phyloP scores from a whole-genome alignment of 768 basidiomycete species.

The Lepiota subincarnata region DNA sequence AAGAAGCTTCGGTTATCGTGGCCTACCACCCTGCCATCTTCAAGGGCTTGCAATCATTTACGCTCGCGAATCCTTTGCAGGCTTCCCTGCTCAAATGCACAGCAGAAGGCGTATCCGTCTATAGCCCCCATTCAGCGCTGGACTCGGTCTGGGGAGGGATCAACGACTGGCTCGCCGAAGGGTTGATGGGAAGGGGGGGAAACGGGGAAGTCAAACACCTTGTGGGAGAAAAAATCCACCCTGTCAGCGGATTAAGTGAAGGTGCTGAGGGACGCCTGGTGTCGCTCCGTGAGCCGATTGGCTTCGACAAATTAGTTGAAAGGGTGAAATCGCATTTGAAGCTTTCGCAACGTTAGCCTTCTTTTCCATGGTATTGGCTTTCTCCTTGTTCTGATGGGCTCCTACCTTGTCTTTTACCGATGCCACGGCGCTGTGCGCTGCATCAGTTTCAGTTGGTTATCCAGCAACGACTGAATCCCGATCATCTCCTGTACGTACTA shows the following conservation, averaged over 20 bases:
- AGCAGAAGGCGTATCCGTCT: conserved; percentile 80
- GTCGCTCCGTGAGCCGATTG: conserved; percentile 50
- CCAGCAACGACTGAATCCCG: conserved; percentile 22
- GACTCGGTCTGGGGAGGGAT: conserved; percentile 83
- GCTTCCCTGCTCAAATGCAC: conserved; percentile 74
- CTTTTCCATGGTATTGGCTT: conserved; percentile 15
- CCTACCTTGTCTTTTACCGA: conserved; percentile 8
- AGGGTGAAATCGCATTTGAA: conserved; percentile 69
- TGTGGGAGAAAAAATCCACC: conserved; percentile 36
- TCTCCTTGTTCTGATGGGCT: conserved; percentile 18
- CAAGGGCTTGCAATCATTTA: conserved; percentile 68
- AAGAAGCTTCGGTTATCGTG: conserved; percentile 63
- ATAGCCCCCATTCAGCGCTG: conserved; percentile 83
- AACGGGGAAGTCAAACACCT: conserved; percentile 34
- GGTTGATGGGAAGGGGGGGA: conserved; percentile 36
- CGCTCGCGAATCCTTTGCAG: conserved; percentile 75
- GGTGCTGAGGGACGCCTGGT: conserved; percentile 72
- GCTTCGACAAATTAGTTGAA: conserved; percentile 54
- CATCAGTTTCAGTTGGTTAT: conserved; percentile 66
- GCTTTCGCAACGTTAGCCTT: conserved; percentile 29
- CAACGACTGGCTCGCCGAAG: conserved; percentile 83
- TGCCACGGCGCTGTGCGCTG: conserved; percentile 7
- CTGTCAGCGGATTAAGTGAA: conserved; percentile 30
- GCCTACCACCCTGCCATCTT: conserved; percentile 88
- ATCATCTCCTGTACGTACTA: conserved; percentile 43